Conservation (phyloP, 202 grass and related monocot species). For the Cymbopogon flexuosus region DNA sequence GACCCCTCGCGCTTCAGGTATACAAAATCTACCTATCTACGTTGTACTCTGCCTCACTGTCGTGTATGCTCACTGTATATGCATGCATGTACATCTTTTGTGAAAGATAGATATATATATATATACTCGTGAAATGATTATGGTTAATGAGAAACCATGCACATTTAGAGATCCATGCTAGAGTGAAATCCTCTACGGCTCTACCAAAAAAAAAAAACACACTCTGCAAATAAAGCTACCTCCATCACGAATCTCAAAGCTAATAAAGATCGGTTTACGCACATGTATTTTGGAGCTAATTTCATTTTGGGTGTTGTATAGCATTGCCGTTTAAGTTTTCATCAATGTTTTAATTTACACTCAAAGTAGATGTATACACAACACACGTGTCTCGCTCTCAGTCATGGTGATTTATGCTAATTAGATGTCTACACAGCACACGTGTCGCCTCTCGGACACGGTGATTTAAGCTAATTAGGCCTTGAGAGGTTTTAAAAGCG, state of each 20-base stretch:
- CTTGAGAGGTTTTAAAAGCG: not conserved
- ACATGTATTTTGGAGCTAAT: no score
- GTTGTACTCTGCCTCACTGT: not conserved
- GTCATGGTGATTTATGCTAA: no score
- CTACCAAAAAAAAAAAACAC: no score
- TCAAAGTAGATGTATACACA: no score
- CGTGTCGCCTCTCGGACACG: not conserved
- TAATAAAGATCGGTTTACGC: not conserved
- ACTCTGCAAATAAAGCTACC: no score
- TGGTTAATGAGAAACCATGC: no score
- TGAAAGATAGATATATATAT: no score
- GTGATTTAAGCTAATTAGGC: not conserved
- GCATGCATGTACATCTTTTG: not conserved
- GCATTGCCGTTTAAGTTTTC: not conserved
- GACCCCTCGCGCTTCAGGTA: conserved; percentile 80
- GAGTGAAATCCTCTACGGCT: not conserved
- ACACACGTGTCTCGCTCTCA: no score
- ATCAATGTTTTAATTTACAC: not conserved
- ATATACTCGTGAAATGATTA: no score
- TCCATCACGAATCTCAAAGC: not conserved
- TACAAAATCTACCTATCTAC: not conserved
- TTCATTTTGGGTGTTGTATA: no score
- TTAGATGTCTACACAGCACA: no score
- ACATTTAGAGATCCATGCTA: no score
- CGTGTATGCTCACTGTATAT: not conserved